phyloP scores from a whole-genome alignment of 129 eudicot genomes.

The Rutidosis leptorrhynchoides region DNA sequence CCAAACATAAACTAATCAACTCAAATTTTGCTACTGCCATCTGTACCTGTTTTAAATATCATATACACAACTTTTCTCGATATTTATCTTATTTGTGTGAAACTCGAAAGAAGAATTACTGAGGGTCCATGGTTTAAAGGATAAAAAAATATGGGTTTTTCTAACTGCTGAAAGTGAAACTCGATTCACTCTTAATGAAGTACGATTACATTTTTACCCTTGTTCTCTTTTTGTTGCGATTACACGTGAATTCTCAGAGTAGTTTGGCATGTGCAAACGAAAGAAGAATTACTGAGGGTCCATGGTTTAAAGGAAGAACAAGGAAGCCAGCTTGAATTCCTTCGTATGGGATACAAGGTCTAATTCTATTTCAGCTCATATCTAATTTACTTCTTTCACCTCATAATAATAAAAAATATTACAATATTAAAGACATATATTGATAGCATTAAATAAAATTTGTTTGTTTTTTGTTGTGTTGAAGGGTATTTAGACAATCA shows the following conservation, averaged over 20 bases:
- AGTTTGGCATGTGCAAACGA: conserved; percentile 51
- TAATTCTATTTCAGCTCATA: neutral
- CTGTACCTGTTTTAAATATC: no score
- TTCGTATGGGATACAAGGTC: conserved; percentile 95
- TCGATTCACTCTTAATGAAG: conserved; percentile 91
- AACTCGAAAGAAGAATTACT: conserved; percentile 92
- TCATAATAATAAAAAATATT: no score
- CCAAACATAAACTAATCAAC: no score
- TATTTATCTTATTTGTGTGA: no score
- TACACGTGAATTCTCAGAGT: conserved; percentile 11
- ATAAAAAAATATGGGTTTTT: no score
- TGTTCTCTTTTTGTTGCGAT: neutral
- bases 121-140: conserved; percentile 90
- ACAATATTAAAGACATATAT: no score
- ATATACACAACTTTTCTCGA: no score
- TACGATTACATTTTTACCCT: conserved; percentile 26
- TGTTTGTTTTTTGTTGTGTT: neutral
- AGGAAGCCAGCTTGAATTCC: conserved; percentile 96
- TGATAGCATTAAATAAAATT: neutral
- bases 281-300: conserved; percentile 91
- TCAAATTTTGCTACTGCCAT: no score
- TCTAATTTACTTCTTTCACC: neutral
- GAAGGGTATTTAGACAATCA: conserved; percentile 5
- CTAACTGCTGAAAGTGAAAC: conserved; percentile 87
- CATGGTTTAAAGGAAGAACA: conserved; percentile 90